Percentiles rank a stretch among this genome's conserved stretches.
phyloP scores from a whole-genome alignment of 1,284 basidiomycete genomes.

The Papiliotrema terrestris region DNA sequence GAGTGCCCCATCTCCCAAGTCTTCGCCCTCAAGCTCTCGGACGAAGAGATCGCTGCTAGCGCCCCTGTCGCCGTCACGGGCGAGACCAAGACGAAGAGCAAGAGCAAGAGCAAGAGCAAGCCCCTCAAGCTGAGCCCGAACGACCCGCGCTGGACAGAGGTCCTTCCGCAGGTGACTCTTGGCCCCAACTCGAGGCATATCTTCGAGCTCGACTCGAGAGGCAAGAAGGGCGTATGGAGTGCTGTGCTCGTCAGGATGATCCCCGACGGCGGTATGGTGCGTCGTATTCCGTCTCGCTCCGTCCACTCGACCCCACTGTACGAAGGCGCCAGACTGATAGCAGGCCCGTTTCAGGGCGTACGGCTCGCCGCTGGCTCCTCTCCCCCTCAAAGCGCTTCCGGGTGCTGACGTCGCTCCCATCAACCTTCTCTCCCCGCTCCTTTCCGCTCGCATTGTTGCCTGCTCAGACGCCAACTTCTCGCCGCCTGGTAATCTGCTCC shows the following conservation, averaged over 20 bases:
- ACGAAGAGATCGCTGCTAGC: too few relatives aligned
- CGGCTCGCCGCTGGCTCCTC: slow-evolving; percentile 64
- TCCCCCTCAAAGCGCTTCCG: slow-evolving; percentile 50
- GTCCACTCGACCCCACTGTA: too few relatives aligned
- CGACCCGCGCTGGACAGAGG: slow-evolving; percentile 61
- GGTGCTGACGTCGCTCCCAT: slow-evolving; percentile 51
- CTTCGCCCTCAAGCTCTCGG: slow-evolving; percentile 56
- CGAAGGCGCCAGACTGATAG: too few relatives aligned
- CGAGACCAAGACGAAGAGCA: slow-evolving; percentile 49
- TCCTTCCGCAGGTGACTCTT: slow-evolving; percentile 69
- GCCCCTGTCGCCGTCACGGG: slow-evolving; percentile 12
- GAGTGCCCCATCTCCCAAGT: slow-evolving; percentile 82
- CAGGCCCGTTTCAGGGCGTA: slow-evolving; percentile 85
- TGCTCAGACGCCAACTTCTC: slow-evolving; percentile 89
- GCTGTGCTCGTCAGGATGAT: slow-evolving; percentile 93
- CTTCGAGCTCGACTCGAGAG: slow-evolving; percentile 56
- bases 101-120: slow-evolving; percentile 42
- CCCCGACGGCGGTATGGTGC: slow-evolving; percentile 91
- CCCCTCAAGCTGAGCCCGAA: slow-evolving; percentile 14
- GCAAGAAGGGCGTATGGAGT: slow-evolving; percentile 59
- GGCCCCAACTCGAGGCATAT: slow-evolving; percentile 83
- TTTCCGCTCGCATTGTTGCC: slow-evolving; percentile 64
- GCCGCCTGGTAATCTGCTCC: slow-evolving; percentile 80
- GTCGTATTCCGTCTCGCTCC: slow-evolving; percentile 49
- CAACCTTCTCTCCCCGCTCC: slow-evolving; percentile 86